Conservation (phyloP, 2,329 filamentous ascomycete species). For the Corynespora cassiicola region DNA sequence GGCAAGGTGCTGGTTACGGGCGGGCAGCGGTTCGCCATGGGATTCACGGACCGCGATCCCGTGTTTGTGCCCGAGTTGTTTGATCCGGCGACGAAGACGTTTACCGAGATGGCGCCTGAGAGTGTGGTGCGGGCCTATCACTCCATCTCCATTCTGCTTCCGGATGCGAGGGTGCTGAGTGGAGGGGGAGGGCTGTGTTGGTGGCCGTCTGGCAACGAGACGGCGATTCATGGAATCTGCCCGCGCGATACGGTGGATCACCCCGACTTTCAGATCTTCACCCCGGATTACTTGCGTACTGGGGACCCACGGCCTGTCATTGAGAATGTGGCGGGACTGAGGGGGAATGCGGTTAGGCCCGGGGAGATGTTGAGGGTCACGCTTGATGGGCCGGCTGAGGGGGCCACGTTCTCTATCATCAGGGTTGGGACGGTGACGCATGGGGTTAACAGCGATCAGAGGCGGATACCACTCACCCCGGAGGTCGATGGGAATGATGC, state of each 20-base stretch:
- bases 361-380: conserved; percentile 30
- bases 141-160: conserved; percentile 25
- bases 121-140: conserved; percentile 28
- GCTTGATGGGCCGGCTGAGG: conserved; percentile 17
- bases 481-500: conserved; percentile 34
- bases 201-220: no score
- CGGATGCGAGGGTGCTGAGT: conserved; percentile 25
- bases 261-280: conserved; percentile 59
- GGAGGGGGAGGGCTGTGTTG: conserved; percentile 27
- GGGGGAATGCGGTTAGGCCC: conserved; percentile 28
- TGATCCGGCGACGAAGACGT: conserved; percentile 22
- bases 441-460: conserved; percentile 62
- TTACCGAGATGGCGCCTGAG: conserved; percentile 20
- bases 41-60: conserved; percentile 18
- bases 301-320: conserved; percentile 52
- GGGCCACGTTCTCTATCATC: conserved; percentile 53
- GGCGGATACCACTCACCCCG: conserved; percentile 52
- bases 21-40: no score
- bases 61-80: conserved; percentile 26
- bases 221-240: conserved; percentile 46
- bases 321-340: conserved; percentile 28
- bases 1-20: conserved; percentile 31
- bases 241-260: conserved; percentile 56
- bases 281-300: conserved; percentile 61
- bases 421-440: conserved; percentile 57